phyloP scores from a whole-genome alignment of 768 basidiomycete species.

The Lactarius tabidus region DNA sequence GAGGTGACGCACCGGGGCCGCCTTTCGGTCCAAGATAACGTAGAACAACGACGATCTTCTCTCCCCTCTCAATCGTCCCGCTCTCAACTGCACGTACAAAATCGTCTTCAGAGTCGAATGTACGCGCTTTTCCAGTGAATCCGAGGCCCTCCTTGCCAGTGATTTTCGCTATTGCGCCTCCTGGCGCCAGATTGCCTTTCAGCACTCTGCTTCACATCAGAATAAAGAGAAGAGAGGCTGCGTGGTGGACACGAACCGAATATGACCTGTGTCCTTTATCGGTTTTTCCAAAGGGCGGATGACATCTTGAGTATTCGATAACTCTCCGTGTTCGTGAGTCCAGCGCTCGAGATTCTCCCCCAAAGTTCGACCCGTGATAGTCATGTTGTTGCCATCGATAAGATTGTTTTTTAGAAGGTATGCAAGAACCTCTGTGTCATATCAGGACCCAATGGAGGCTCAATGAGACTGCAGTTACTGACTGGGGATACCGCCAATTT shows the following conservation, averaged over 20 bases:
- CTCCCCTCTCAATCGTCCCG: slow-evolving; percentile 86
- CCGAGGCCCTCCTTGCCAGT: slow-evolving; percentile 91
- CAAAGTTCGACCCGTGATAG: slow-evolving; percentile 85
- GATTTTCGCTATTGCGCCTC: slow-evolving; percentile 95
- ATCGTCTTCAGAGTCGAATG: slow-evolving; percentile 87
- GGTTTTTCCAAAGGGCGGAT: slow-evolving; percentile 84
- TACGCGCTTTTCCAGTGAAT: slow-evolving; percentile 88
- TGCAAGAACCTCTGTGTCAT: slow-evolving; percentile 64
- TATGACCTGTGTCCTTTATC: slow-evolving; percentile 86
- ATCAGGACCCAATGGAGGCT: not conserved
- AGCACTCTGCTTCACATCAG: slow-evolving; percentile 58
- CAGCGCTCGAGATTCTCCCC: slow-evolving; percentile 92
- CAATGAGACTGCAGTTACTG: slow-evolving; percentile 32
- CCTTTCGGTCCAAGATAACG: slow-evolving; percentile 96
- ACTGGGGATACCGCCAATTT: slow-evolving; percentile 96
- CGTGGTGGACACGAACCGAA: slow-evolving; percentile 52
- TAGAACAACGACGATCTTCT: slow-evolving; percentile 94
- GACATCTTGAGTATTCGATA: slow-evolving; percentile 73
- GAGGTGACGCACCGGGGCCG: slow-evolving; percentile 71
- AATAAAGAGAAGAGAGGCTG: not conserved
- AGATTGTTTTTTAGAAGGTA: slow-evolving; percentile 84
- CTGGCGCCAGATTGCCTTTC: slow-evolving; percentile 88
- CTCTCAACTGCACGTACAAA: slow-evolving; percentile 86
- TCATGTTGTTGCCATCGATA: slow-evolving; percentile 88
- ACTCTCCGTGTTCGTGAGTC: slow-evolving; percentile 74